phyloP scores from a whole-genome alignment of 495 filamentous ascomycete genomes.

The Penicillium psychrofluorescens region DNA sequence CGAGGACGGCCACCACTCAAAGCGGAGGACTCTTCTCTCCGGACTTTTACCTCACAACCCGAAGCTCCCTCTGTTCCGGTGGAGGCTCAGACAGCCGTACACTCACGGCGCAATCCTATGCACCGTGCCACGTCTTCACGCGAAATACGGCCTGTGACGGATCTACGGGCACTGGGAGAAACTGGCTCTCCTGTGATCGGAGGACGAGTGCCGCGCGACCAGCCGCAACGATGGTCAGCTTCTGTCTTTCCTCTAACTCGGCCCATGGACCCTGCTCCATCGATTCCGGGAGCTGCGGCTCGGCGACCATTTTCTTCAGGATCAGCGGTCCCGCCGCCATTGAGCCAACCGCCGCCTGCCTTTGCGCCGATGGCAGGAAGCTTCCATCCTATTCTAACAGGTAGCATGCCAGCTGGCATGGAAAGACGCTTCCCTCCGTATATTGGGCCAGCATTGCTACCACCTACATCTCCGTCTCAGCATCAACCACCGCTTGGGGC shows the following conservation, averaged over 20 bases:
- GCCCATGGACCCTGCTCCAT: slow-evolving; percentile 22
- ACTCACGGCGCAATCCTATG: slow-evolving; percentile 20
- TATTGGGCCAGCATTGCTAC: slow-evolving; percentile 18
- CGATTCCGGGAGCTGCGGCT: slow-evolving; percentile 17
- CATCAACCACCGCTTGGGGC: slow-evolving; percentile 21
- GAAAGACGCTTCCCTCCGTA: slow-evolving; percentile 26
- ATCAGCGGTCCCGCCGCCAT: slow-evolving; percentile 10
- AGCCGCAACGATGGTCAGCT: slow-evolving; percentile 31
- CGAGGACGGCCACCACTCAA: slow-evolving; percentile 84
- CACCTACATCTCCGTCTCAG: slow-evolving; percentile 30
- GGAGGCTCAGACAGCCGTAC: slow-evolving; percentile 18
- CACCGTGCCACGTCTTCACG: slow-evolving; percentile 37
- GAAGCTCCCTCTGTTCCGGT: slow-evolving; percentile 19
- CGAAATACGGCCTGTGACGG: slow-evolving; percentile 38
- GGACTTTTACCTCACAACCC: slow-evolving; percentile 26
- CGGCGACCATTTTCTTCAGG: slow-evolving; percentile 31
- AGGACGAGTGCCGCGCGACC: slow-evolving; percentile 15
- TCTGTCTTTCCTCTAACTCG: slow-evolving; percentile 28
- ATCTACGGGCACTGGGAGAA: slow-evolving; percentile 26
- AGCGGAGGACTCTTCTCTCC: slow-evolving; percentile 57
- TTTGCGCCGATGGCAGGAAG: slow-evolving; percentile 20
- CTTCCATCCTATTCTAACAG: slow-evolving; percentile 24
- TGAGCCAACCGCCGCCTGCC: slow-evolving; percentile 8
- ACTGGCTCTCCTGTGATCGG: slow-evolving; percentile 13
- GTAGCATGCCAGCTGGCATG: slow-evolving; percentile 18